Conservation (phyloP, 306 rosid genomes). For the Begonia fuchsioides region DNA sequence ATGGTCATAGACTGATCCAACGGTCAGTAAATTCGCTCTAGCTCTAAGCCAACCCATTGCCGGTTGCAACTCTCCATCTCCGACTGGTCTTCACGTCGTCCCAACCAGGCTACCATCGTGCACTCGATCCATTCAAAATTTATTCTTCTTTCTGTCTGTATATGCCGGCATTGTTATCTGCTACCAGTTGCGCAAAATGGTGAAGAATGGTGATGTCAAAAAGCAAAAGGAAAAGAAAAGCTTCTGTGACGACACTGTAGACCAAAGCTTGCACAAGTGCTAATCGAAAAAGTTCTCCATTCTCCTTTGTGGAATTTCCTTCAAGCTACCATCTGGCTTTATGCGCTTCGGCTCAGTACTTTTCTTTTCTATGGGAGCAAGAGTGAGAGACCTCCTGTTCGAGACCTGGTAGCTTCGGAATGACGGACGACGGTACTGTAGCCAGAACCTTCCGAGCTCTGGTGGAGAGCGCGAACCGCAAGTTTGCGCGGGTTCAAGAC, state of each 20-base stretch:
- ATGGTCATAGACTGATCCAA: too few relatives aligned
- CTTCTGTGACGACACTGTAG: background rate
- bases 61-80: too few relatives aligned
- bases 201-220: too few relatives aligned
- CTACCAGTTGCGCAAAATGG: too few relatives aligned
- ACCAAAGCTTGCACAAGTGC: background rate
- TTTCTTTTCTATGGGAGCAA: constrained; percentile 44
- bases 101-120: too few relatives aligned
- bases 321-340: background rate
- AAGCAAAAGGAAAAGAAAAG: background rate
- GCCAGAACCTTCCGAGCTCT: constrained; percentile 67
- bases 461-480: constrained; percentile 82
- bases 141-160: too few relatives aligned
- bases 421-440: constrained; percentile 39
- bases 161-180: too few relatives aligned
- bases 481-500: constrained; percentile 91
- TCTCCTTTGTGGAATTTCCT: background rate
- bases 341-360: background rate
- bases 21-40: too few relatives aligned
- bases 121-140: too few relatives aligned
- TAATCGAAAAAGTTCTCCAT: constrained; percentile 1
- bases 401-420: constrained; percentile 24
- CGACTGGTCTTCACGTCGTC: too few relatives aligned
- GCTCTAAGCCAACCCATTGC: too few relatives aligned
- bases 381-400: constrained; percentile 13